A percentile compares a stretch with the other conserved stretches of the same genome.
Evolutionary conservation across 495 filamentous ascomycete genomes (phyloP).

Genomic region (Choiromyces venosus): DNA sequence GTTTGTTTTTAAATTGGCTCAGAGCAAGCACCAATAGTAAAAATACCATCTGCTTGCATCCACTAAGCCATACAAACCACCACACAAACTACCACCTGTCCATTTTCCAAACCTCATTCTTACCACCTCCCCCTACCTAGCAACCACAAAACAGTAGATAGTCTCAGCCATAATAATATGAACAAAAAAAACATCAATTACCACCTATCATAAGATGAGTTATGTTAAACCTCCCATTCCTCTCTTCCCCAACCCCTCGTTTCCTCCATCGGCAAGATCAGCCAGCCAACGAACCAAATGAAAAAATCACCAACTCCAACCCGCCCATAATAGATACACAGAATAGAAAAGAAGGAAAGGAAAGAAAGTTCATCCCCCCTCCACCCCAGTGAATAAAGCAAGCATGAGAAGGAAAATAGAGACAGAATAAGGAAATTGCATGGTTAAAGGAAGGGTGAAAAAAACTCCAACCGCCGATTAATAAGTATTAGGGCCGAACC

Average conservation of each 20-base stretch:
- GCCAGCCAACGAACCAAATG: not conserved
- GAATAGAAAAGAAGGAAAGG: not conserved
- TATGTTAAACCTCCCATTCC: not conserved
- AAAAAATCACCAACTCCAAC: not conserved
- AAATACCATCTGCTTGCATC: not conserved
- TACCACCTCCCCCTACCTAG: not conserved
- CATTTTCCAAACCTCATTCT: not conserved
- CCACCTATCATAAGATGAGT: not conserved
- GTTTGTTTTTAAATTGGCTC: not conserved
- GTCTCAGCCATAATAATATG: not conserved
- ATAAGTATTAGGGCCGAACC: not conserved
- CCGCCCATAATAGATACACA: not conserved
- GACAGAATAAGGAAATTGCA: not conserved
- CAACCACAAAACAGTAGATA: not conserved
- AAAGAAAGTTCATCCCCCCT: not conserved
- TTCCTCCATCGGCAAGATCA: not conserved
- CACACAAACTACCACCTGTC: not conserved
- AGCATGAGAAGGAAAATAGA: not conserved
- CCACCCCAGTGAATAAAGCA: not conserved
- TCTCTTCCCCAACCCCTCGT: not conserved
- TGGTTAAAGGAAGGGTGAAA: not conserved
- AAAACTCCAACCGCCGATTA: not conserved
- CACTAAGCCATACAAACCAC: not conserved
- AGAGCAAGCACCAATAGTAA: not conserved
- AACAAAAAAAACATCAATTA: not conserved